phyloP scores from a whole-genome alignment of 768 basidiomycete species.

The Boletus insuetus region DNA sequence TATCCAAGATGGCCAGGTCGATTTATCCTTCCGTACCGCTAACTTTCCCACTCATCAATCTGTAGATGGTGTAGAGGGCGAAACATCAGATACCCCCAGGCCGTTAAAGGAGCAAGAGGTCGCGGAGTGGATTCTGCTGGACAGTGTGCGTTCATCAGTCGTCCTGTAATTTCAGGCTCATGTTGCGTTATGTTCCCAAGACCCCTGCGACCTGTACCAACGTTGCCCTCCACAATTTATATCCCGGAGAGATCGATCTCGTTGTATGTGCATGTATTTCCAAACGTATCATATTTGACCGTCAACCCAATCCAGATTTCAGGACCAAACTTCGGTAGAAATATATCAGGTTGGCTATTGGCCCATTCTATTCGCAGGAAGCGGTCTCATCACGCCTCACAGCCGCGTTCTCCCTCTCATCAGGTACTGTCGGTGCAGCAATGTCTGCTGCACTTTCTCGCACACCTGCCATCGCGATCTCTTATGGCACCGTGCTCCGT shows the following conservation, averaged over 20 bases:
- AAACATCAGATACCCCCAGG: slow-evolving; percentile 57
- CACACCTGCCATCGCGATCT: slow-evolving; percentile 79
- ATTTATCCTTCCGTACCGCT: not conserved
- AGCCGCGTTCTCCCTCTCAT: slow-evolving; percentile 88
- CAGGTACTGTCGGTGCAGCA: slow-evolving; percentile 91
- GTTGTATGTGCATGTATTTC: slow-evolving; percentile 49
- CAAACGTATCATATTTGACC: not conserved
- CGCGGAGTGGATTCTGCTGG: slow-evolving; percentile 88
- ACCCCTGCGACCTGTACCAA: slow-evolving; percentile 93
- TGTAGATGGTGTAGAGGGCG: slow-evolving; percentile 59
- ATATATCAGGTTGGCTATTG: slow-evolving; percentile 63
- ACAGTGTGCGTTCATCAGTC: slow-evolving; percentile 54
- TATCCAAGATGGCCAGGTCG: slow-evolving; percentile 64
- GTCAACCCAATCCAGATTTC: slow-evolving; percentile 52
- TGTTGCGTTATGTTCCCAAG: slow-evolving; percentile 34
- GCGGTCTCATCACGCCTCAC: slow-evolving; percentile 5
- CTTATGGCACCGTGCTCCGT: slow-evolving; percentile 76
- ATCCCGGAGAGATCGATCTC: slow-evolving; percentile 83
- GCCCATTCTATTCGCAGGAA: not conserved
- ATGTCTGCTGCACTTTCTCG: slow-evolving; percentile 73
- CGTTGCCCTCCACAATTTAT: slow-evolving; percentile 86
- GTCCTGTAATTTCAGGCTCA: slow-evolving; percentile 7
- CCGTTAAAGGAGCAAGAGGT: slow-evolving; percentile 74
- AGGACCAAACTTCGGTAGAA: slow-evolving; percentile 83
- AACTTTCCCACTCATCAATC: not conserved